Percentiles rank a stretch among this genome's conserved stretches.
Evolutionary conservation across 768 basidiomycete species (phyloP).

Genomic region (Boletus pseudopeckii): DNA sequence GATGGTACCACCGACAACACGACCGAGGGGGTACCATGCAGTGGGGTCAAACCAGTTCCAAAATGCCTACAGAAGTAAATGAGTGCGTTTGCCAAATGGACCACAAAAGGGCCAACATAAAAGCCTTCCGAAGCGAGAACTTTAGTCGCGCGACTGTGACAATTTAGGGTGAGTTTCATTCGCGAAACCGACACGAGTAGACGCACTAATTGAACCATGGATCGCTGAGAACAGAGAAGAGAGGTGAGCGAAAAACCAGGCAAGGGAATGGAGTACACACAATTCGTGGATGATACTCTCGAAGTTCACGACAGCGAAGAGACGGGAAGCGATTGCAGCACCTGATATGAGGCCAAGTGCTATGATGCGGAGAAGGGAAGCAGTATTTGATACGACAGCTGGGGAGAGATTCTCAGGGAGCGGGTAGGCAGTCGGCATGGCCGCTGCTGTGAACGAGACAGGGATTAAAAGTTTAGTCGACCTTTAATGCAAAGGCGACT

Average conservation of each 20-base stretch:
- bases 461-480: not conserved
- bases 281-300: conserved; percentile 99
- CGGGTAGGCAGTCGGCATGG: conserved; percentile 72
- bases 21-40: conserved; percentile 98
- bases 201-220: conserved; percentile 99
- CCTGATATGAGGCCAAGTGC: conserved; percentile 88
- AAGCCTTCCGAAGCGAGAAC: conserved; percentile 92
- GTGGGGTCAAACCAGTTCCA: conserved; percentile 99
- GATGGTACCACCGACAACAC: conserved; percentile 97
- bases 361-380: conserved; percentile 85
- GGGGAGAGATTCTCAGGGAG: conserved; percentile 69
- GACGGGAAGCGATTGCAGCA: conserved; percentile 90
- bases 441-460: conserved; percentile 30
- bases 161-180: not conserved
- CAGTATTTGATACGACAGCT: conserved; percentile 78
- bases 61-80: conserved; percentile 69
- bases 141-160: conserved; percentile 79
- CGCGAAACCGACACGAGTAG: not conserved
- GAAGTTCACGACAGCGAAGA: conserved; percentile 97
- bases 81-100: not conserved
- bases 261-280: conserved; percentile 45
- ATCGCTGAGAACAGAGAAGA: conserved; percentile 52
- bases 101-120: conserved; percentile 59
- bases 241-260: not conserved
- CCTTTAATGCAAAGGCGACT: not conserved